These are phyloP conservation scores for Trypanosoma caninum DNA, from an alignment of 208 protist species.

Conservation along the genomic window DNA sequence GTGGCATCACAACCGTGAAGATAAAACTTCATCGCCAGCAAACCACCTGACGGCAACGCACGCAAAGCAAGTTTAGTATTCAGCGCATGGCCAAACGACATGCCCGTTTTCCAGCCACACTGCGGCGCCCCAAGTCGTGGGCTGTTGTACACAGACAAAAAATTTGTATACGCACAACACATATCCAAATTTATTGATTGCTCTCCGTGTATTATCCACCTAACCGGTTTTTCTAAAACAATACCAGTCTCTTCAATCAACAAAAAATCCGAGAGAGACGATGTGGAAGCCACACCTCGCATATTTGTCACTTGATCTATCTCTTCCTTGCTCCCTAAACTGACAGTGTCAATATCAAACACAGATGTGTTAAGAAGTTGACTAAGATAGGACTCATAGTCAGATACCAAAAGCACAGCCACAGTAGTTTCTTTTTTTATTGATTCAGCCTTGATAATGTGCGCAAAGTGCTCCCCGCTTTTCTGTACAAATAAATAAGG, in stretches of 20 bases:
- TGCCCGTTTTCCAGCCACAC: background rate
- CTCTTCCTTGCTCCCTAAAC: background rate
- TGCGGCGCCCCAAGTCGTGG: no score
- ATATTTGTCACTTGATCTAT: background rate
- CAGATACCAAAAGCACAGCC: constrained; percentile 6
- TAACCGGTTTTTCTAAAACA: background rate
- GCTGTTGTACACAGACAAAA: constrained; percentile 20
- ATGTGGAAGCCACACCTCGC: background rate
- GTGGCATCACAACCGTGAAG: constrained; percentile 38
- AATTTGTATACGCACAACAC: constrained; percentile 10
- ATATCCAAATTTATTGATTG: constrained; percentile 9
- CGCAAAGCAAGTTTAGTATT: background rate
- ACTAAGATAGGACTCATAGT: constrained; percentile 10
- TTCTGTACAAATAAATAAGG: constrained; percentile 52
- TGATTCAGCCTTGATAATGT: constrained; percentile 8
- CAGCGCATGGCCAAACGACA: background rate
- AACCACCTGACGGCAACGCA: background rate
- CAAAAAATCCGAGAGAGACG: constrained; percentile 21
- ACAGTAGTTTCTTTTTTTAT: background rate
- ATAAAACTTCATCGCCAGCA: constrained; percentile 35
- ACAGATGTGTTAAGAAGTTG: constrained; percentile 14
- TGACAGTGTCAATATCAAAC: background rate
- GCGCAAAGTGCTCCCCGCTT: constrained; percentile 37
- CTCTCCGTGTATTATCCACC: constrained; percentile 17
- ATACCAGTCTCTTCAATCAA: constrained; percentile 7